Base-by-base conservation (phyloP, 2,329 filamentous ascomycete genomes). In the Fusarium sp. region DNA sequence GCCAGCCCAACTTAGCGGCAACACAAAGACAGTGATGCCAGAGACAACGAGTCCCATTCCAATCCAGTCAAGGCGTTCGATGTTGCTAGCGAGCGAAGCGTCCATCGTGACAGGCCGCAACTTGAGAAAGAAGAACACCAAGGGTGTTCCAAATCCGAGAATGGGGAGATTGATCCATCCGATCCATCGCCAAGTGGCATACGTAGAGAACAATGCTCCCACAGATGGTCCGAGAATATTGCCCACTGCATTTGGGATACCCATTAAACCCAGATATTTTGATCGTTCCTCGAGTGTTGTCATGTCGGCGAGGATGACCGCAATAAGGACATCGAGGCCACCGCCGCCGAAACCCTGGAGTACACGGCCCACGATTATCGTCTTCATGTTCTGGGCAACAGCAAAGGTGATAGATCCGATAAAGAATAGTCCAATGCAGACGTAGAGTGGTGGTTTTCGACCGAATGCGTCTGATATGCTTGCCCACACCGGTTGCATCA, bases 381-480 rank as follows among this genome's bases (percentile, higher is more conserved):
- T 67, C 18, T 39, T 67, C 63, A 67, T 67, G 4, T 49, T 66
- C 8, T 55, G 55, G 4, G 65, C 63, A 21, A 67, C 63, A 18
- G 63, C 63, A n/a, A 67, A 67, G 3, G 60, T 37, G 1, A 67
- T 62, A 3, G 65, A 67, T 2, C 65, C 65, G 1, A 62, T 3
- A 14, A 67, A 67, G 18, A 67, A 67, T 4, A 67, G 27, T 3
- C 29, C 41, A 1, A 67, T 67, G 4, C 65, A 67, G 18, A 27
- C n/a, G 8, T 67, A 67, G 2, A 67, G 37, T 0, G 65, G 65
- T 6, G 65, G 65, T 19, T 67, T 67, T 18, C 65, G 63, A 6
- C 65, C 65, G 7, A 67, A 62, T 18, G 65, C 63, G 27, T 67
- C 56, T 7, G 65, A 67, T 16, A 67, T 55, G n/a, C 65, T 67